These are phyloP conservation scores for Prototheca wickerhamii DNA, from an alignment of 163 green algal genomes.

Conservation along the genomic window DNA sequence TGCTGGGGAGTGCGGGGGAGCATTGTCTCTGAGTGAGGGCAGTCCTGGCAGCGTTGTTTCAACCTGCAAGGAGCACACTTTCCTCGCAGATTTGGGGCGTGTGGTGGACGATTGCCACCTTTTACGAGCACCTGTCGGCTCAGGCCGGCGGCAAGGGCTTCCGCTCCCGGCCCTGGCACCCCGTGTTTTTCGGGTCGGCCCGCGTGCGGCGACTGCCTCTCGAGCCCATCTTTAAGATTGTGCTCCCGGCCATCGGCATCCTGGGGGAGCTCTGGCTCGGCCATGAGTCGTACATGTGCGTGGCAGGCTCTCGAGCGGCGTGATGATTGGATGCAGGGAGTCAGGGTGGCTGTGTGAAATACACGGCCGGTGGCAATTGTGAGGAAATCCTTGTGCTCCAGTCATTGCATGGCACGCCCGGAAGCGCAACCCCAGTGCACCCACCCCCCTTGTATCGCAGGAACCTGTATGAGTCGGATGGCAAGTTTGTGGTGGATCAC, in stretches of 20 bases:
- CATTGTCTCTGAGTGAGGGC: neutral
- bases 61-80: neutral
- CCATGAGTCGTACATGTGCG: constrained; percentile 37
- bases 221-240: constrained; percentile 45
- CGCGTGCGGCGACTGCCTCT: constrained; percentile 23
- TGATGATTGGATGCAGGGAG: neutral
- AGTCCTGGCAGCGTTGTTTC: neutral
- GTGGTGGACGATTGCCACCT: constrained; percentile 43
- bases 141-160: constrained; percentile 18
- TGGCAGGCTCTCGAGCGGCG: neutral
- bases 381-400: neutral
- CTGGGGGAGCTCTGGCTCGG: constrained; percentile 53
- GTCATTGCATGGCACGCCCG: neutral
- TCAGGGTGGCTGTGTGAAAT: neutral
- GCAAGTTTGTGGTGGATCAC: constrained; percentile 41
- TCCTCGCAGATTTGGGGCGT: constrained; percentile 32
- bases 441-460: constrained; percentile 10
- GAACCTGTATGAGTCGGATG: constrained; percentile 31
- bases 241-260: constrained; percentile 46
- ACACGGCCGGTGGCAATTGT: neutral
- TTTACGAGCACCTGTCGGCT: constrained; percentile 18
- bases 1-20: neutral
- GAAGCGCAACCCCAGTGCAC: neutral
- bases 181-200: constrained; percentile 11
- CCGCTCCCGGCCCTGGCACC: constrained; percentile 29